Conservation (phyloP, 116 monocot species). For the Iris pallida region DNA sequence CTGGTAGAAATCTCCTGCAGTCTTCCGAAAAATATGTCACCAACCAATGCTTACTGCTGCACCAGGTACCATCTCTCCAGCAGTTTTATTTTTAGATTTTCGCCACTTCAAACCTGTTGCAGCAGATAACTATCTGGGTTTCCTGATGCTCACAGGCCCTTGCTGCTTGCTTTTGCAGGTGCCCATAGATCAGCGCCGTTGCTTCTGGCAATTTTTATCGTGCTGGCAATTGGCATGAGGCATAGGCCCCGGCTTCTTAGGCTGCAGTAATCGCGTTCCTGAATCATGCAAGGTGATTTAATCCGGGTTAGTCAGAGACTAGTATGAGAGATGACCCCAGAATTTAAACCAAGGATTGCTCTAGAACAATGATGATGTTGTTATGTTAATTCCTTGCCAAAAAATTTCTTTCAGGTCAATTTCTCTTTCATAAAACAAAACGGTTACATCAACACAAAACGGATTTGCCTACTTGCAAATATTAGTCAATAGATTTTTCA, state of each 20-base stretch:
- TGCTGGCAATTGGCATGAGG: slow-evolving; percentile 36
- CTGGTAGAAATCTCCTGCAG: neutral
- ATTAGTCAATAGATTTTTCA: too few species aligned
- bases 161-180: slow-evolving; percentile 15
- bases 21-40: neutral
- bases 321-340: too few species aligned
- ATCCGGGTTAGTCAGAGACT: neutral
- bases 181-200: slow-evolving; percentile 79
- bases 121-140: neutral
- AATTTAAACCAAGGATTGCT: too few species aligned
- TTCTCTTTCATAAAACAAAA: too few species aligned
- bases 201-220: slow-evolving; percentile 28
- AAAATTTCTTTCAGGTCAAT: too few species aligned
- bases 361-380: too few species aligned
- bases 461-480: too few species aligned
- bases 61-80: neutral
- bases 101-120: neutral
- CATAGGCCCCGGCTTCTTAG: slow-evolving; percentile 56
- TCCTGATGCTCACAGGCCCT: neutral
- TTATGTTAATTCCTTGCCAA: too few species aligned
- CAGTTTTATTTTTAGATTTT: slow-evolving; percentile 1
- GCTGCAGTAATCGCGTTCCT: slow-evolving; percentile 23
- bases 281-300: neutral
- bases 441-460: too few species aligned
- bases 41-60: neutral